Percentiles rank a stretch among this genome's conserved stretches.
These are phyloP conservation scores for Microcyclosporella mali DNA, from an alignment of 2,329 filamentous ascomycete genomes.

Conservation along the genomic window DNA sequence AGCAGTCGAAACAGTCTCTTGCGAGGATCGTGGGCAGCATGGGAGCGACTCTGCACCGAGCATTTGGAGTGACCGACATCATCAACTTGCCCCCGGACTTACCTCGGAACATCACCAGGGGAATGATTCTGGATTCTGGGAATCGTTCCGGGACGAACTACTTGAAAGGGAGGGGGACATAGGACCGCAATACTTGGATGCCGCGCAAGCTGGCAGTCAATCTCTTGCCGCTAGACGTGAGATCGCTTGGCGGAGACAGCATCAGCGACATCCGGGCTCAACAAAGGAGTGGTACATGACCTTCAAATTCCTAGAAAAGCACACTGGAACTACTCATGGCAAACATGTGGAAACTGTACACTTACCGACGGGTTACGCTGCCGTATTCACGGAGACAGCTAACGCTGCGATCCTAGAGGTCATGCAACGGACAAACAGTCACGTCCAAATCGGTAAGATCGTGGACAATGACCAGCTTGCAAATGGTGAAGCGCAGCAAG, in stretches of 20 bases:
- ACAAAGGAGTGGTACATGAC: constrained; percentile 12
- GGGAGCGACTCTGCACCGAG: no score
- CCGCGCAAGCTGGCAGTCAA: neutral
- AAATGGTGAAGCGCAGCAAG: neutral
- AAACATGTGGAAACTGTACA: constrained; percentile 20
- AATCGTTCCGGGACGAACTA: no score
- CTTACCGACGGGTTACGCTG: constrained; percentile 15
- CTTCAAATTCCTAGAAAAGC: constrained; percentile 13
- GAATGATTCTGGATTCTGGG: no score
- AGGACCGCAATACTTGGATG: neutral
- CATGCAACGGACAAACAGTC: constrained; percentile 27
- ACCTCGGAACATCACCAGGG: no score
- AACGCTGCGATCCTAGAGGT: constrained; percentile 23
- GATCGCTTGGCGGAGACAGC: constrained; percentile 1
- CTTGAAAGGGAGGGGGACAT: neutral
- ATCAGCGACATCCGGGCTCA: constrained; percentile 6
- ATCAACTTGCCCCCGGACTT: no score
- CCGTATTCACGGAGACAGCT: constrained; percentile 16
- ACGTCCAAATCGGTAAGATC: constrained; percentile 17
- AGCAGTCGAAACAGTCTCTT: no score
- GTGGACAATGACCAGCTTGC: neutral
- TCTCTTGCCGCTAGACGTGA: neutral
- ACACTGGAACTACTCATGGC: constrained; percentile 10
- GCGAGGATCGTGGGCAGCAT: no score
- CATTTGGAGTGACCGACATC: no score